These are phyloP conservation scores for Septoria petroselini DNA, from an alignment of 2,329 filamentous ascomycete species.

Conservation along the genomic window DNA sequence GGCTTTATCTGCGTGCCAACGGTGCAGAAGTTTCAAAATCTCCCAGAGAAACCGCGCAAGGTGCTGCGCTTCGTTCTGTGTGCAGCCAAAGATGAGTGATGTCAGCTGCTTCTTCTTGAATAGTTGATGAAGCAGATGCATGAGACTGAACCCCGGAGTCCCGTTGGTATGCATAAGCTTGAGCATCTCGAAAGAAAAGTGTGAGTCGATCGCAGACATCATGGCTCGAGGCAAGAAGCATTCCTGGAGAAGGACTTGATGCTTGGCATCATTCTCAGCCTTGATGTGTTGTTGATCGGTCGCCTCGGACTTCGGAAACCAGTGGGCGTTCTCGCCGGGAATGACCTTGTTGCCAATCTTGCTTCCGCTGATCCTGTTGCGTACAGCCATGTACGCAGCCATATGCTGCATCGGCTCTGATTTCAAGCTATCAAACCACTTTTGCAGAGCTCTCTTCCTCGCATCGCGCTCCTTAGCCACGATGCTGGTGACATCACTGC, in stretches of 20 bases:
- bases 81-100: constrained; percentile 82
- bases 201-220: constrained; percentile 79
- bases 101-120: constrained; percentile 80
- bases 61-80: constrained; percentile 85
- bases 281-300: constrained; percentile 17
- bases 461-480: constrained; percentile 66
- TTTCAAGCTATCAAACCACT: constrained; percentile 66
- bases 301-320: constrained; percentile 58
- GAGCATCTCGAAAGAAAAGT: constrained; percentile 82
- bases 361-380: constrained; percentile 65
- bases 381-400: constrained; percentile 63
- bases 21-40: constrained; percentile 71
- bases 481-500: constrained; percentile 67
- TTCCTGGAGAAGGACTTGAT: constrained; percentile 77
- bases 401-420: constrained; percentile 71
- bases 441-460: constrained; percentile 65
- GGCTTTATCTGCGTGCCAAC: constrained; percentile 76
- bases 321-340: constrained; percentile 43
- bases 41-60: constrained; percentile 88
- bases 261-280: constrained; percentile 57
- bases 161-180: constrained; percentile 82
- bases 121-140: constrained; percentile 77
- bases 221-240: constrained; percentile 87
- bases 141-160: constrained; percentile 80
- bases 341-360: constrained; percentile 58